A percentile compares a stretch with the other conserved stretches of the same genome.
Conservation (phyloP, 2,329 filamentous ascomycete genomes). For the Clathrospora elynae region DNA sequence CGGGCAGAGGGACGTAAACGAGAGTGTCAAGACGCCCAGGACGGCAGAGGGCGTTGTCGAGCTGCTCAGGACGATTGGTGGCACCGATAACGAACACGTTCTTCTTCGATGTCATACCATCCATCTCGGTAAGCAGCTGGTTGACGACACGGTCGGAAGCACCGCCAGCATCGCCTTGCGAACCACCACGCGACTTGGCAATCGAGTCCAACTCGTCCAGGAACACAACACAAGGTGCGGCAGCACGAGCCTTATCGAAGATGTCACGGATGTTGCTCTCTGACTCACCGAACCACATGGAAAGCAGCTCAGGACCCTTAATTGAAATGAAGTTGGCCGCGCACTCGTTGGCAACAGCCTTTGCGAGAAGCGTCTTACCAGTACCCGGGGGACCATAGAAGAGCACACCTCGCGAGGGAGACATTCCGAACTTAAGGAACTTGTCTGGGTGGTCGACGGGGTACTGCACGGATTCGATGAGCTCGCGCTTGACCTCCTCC, state of each 20-base stretch:
- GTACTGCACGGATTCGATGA: slow-evolving; percentile 98
- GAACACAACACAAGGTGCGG: slow-evolving; percentile 98
- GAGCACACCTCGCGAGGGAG: slow-evolving; percentile 94
- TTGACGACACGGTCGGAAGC: slow-evolving; percentile 99
- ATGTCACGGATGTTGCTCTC: slow-evolving; percentile 99
- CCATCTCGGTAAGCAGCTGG: slow-evolving; percentile 99
- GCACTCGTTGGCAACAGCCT: slow-evolving; percentile 99
- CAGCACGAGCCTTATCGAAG: slow-evolving; percentile 98
- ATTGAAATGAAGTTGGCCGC: slow-evolving; percentile 99
- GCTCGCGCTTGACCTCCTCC: slow-evolving; percentile 97
- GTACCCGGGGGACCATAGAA: slow-evolving; percentile 99
- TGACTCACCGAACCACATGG: slow-evolving; percentile 99
- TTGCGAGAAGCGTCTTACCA: slow-evolving; percentile 99
- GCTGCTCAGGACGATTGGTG: slow-evolving; percentile 97
- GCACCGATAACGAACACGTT: slow-evolving; percentile 99
- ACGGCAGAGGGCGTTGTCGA: slow-evolving; percentile 96
- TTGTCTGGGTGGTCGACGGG: slow-evolving; percentile 99
- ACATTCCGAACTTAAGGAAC: slow-evolving; percentile 99
- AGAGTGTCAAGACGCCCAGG: slow-evolving; percentile 98
- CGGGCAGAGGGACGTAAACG: slow-evolving; percentile 96
- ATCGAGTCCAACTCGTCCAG: slow-evolving; percentile 98
- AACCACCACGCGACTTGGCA: slow-evolving; percentile 98
- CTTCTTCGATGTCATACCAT: slow-evolving; percentile 99
- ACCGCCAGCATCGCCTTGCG: slow-evolving; percentile 92
- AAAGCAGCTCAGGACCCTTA: slow-evolving; percentile 96